Percentiles rank a stretch among this genome's conserved stretches.
phyloP scores from a whole-genome alignment of 2,329 filamentous ascomycete species.

The Arachnopeziza araneosa region DNA sequence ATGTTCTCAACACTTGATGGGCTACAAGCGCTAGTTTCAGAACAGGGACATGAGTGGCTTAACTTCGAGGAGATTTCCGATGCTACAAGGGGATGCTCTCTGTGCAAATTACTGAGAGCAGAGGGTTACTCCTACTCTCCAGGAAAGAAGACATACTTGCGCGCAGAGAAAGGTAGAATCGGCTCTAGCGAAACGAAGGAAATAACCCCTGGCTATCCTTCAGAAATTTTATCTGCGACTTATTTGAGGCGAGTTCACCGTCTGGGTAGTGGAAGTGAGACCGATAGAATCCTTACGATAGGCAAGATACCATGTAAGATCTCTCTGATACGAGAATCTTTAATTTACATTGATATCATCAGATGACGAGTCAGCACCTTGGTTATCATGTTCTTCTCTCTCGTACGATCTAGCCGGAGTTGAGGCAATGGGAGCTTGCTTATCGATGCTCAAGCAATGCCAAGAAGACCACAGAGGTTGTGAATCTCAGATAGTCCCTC shows the following conservation, averaged over 20 bases:
- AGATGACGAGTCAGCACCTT: not conserved
- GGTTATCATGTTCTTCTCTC: not conserved
- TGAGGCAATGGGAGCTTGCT: not conserved
- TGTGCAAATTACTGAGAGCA: not conserved
- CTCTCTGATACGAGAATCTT: not conserved
- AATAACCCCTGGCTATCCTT: not conserved
- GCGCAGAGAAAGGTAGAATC: not conserved
- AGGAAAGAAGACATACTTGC: not conserved
- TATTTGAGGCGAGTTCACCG: not conserved
- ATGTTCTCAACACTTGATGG: not conserved
- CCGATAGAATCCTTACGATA: not conserved
- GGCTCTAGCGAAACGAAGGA: not conserved
- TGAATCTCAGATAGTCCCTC: not conserved
- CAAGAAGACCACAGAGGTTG: constrained; percentile 5
- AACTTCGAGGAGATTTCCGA: not conserved
- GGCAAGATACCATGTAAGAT: not conserved
- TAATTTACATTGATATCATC: not conserved
- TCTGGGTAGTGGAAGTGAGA: not conserved
- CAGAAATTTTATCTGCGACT: not conserved
- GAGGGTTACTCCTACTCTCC: not conserved
- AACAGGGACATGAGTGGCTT: not conserved
- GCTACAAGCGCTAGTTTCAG: not conserved
- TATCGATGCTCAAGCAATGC: not conserved
- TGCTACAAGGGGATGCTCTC: not conserved
- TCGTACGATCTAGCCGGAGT: not conserved